Conservation (phyloP, 257 asterid species). For the Lavandula angustifolia region DNA sequence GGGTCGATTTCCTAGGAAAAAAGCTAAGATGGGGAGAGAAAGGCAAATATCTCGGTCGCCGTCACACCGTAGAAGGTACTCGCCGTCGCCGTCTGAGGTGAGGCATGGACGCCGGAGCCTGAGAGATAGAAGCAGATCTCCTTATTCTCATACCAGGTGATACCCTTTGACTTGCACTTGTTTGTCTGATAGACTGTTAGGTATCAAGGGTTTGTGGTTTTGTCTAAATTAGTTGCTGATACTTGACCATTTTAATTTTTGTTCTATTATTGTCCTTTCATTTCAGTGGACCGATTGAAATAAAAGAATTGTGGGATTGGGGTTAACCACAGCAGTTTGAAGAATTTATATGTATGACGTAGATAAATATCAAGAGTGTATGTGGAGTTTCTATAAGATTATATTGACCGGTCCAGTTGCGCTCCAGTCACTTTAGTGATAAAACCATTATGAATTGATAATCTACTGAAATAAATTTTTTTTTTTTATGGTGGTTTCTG, state of each 20-base stretch:
- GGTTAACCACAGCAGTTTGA: not conserved
- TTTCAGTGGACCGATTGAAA: not conserved
- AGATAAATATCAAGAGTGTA: not conserved
- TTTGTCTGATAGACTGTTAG: conserved; percentile 20
- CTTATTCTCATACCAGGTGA: conserved; percentile 89
- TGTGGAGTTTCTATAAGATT: not conserved
- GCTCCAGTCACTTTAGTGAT: not conserved
- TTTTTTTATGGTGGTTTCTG: not conserved
- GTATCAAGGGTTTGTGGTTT: conserved; percentile 13
- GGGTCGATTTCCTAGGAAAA: conserved; percentile 22
- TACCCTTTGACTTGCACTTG: conserved; percentile 64
- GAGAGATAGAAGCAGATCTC: conserved; percentile 88
- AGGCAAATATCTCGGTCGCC: conserved; percentile 90
- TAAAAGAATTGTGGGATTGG: conserved; percentile 7
- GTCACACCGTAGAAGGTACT: conserved; percentile 68
- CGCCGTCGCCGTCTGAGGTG: conserved; percentile 86
- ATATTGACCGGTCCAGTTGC: not conserved
- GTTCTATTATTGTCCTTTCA: not conserved
- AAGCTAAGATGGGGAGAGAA: conserved; percentile 67
- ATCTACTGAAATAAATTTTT: conserved; percentile 2
- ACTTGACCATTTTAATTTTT: not conserved
- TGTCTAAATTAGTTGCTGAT: not conserved
- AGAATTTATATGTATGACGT: not conserved
- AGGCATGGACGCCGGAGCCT: conserved; percentile 80
- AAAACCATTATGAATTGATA: not conserved